Percentiles rank a stretch among this genome's conserved stretches.
These are phyloP conservation scores for Tanacetum coccineum DNA, from an alignment of 129 eudicot genomes.

Conservation along the genomic window DNA sequence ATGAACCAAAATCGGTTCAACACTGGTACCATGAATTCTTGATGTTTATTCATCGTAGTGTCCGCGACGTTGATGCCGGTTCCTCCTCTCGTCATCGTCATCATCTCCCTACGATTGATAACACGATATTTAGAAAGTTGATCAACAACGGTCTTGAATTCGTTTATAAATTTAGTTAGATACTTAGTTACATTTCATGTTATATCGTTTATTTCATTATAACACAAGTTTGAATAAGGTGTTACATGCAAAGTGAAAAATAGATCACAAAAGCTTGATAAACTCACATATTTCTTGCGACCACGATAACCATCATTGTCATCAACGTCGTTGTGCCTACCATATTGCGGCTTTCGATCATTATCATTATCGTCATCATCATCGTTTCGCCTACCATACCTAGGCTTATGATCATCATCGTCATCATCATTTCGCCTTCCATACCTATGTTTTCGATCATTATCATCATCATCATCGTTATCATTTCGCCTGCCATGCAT, in stretches of 20 bases:
- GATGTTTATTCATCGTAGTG: constrained; percentile 13
- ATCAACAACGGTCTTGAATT: not conserved
- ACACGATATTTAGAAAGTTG: not conserved
- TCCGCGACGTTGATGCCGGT: not conserved
- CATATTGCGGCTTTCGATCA: constrained; percentile 22
- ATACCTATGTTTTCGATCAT: constrained; percentile 15
- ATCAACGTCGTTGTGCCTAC: constrained; percentile 32
- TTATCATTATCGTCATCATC: constrained; percentile 34
- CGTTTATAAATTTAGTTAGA: not conserved
- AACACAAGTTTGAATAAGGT: no score
- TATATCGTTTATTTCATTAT: no score
- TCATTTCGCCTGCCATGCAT: constrained; percentile 16
- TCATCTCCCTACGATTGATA: constrained; percentile 26
- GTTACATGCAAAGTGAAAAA: no score
- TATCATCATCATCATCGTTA: constrained; percentile 14
- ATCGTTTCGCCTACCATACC: constrained; percentile 29
- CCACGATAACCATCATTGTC: constrained; percentile 41
- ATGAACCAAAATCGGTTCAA: not conserved
- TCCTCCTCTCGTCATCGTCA: constrained; percentile 22
- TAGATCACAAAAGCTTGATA: no score
- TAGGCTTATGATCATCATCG: constrained; percentile 27
- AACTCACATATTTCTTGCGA: constrained; percentile 64
- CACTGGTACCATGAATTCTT: not conserved
- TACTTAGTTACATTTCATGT: no score
- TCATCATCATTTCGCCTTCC: constrained; percentile 34